Evolutionary conservation across 139 green algal species (phyloP).

Genomic region (Ulvella scutata): DNA sequence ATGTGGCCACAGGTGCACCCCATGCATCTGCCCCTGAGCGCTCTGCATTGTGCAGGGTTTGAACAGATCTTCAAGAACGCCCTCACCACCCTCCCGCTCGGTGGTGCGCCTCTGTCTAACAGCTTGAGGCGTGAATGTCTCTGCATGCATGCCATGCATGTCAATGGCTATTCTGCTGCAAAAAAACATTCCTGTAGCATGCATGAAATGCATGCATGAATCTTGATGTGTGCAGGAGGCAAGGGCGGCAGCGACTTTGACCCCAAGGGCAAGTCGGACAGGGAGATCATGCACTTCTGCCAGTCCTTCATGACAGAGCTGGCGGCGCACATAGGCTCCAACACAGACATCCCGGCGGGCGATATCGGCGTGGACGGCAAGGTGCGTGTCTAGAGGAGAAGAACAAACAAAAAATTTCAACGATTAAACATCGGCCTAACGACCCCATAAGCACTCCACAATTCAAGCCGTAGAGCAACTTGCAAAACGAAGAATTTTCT

Average conservation of each 20-base stretch:
- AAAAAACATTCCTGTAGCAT: background rate
- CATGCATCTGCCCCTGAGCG: background rate
- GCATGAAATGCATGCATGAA: background rate
- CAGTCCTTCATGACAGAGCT: slow-evolving; percentile 76
- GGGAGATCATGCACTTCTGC: slow-evolving; percentile 49
- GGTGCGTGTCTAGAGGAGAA: background rate
- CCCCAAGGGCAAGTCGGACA: slow-evolving; percentile 57
- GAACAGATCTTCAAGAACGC: slow-evolving; percentile 63
- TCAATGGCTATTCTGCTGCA: background rate
- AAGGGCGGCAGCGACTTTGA: slow-evolving; percentile 74
- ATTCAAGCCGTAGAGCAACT: too few relatives aligned
- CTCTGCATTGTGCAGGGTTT: background rate
- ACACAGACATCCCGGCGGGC: slow-evolving; percentile 62
- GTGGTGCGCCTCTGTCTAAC: slow-evolving; percentile 14
- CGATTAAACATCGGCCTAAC: too few relatives aligned
- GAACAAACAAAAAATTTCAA: background rate
- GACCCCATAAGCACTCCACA: too few relatives aligned
- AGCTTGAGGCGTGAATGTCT: background rate
- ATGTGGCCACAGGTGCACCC: background rate
- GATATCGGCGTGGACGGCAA: slow-evolving; percentile 61
- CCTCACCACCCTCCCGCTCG: slow-evolving; percentile 63
- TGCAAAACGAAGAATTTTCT: too few relatives aligned
- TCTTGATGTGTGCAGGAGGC: background rate
- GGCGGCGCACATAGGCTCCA: slow-evolving; percentile 27
- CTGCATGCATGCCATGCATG: background rate